A percentile compares a stretch with the other conserved stretches of the same genome.
These are phyloP conservation scores for Quercus aquifolioides DNA, from an alignment of 306 rosid species.

Conservation along the genomic window DNA sequence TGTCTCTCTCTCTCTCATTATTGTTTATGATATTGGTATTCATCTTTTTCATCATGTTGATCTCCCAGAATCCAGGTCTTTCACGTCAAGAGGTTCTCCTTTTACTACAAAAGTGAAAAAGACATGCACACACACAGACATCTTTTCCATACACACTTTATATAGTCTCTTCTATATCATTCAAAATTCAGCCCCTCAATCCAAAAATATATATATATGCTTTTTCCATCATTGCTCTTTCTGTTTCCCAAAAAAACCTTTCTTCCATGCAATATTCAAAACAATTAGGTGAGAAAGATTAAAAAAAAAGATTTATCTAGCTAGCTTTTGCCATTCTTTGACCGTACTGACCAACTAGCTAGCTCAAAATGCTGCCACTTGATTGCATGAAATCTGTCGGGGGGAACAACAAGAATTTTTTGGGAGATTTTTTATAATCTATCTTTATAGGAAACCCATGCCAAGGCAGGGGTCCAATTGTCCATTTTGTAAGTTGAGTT, in stretches of 20 bases:
- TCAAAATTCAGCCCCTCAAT: conserved; percentile 20
- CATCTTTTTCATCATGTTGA: background rate
- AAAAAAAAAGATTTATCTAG: no score
- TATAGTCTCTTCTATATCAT: conserved; percentile 15
- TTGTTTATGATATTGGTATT: background rate
- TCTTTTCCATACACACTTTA: conserved; percentile 23
- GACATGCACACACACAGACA: conserved; percentile 18
- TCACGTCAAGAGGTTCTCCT: conserved; percentile 19
- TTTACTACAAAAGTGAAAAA: background rate
- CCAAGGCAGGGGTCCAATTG: conserved; percentile 9
- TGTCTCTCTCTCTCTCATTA: background rate
- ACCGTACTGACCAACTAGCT: conserved; percentile 16
- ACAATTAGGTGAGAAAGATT: conserved; percentile 1
- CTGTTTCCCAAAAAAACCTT: background rate
- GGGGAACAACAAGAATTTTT: conserved; percentile 24
- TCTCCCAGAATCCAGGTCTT: conserved; percentile 29
- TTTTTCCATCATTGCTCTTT: background rate
- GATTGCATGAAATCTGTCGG: background rate
- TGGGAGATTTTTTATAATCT: conserved; percentile 27
- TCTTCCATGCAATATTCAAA: background rate
- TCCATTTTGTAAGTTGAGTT: background rate
- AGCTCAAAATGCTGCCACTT: background rate
- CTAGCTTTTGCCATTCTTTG: conserved; percentile 23
- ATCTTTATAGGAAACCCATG: conserved; percentile 7
- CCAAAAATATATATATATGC: background rate